Base-by-base conservation (phyloP, 179 eudicot genomes). In the Drosera spatulata region DNA sequence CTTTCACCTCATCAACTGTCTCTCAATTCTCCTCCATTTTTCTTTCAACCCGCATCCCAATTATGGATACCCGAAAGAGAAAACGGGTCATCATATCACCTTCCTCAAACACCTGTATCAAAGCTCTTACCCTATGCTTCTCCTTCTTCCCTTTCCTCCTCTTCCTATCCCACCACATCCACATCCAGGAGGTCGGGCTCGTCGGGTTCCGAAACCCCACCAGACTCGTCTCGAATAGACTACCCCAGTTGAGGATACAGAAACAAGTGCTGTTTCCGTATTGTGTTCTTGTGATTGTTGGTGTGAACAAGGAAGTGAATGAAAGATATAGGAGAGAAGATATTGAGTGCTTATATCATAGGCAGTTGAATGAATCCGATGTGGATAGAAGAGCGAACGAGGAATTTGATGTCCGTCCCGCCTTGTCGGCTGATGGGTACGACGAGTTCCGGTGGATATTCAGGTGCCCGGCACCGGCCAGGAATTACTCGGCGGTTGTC, bases 191-290 rank as follows among this genome's bases (percentile, higher is more conserved):
- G 33, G 33, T 22, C 33, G 33, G 33, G 33, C 33, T 22, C 33
- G 33, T 22, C 33, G 33, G 33, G 33, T 22, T 22, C 33, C 33
- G 33, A 22, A 22, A 22, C 33, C 33, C 33, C n/a, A n/a, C n/a
- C n/a, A n/a, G n/a, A n/a, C n/a, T n/a, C n/a, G n/a, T n/a, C n/a
- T n/a, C n/a, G n/a, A n/a, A n/a, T n/a, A n/a, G n/a, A n/a, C 41
- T 39, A 12, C 43, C 65, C 38, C 74, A 67, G 46, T 60, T 79
- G 58, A 68, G 62, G 41, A 70, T 86, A 9, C 82, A 80, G 63
- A 69, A 58, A 61, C 74, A 83, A 67, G 91, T 93, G 52, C 53
- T 83, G 64, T 89, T 93, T 50, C 83, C 85, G 45, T 93, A 93
- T 43, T 83, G 82, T 68, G 79, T 93, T 4, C 44, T 88, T 75